Evolutionary conservation across 495 filamentous ascomycete genomes (phyloP).

Genomic region (Glarea lozoyensis): DNA sequence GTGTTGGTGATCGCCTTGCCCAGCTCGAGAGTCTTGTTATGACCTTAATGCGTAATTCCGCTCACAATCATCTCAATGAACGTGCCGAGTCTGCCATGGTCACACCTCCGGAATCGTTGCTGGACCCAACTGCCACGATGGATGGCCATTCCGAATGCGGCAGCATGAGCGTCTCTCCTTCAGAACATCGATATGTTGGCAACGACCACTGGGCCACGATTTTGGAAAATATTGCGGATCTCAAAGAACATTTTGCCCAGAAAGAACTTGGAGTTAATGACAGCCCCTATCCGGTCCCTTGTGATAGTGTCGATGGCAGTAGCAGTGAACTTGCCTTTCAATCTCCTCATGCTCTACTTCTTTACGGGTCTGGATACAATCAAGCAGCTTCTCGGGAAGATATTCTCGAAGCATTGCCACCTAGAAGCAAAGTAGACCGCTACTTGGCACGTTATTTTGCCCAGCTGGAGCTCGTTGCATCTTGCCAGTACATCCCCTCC

Average conservation of each 20-base stretch:
- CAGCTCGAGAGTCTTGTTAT: background rate
- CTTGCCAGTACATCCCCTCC: too few relatives aligned
- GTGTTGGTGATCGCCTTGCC: background rate
- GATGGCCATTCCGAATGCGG: too few relatives aligned
- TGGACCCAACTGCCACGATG: too few relatives aligned
- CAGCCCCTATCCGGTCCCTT: too few relatives aligned
- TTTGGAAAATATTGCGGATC: too few relatives aligned
- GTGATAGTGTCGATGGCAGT: too few relatives aligned
- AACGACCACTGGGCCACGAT: background rate
- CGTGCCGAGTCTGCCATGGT: background rate
- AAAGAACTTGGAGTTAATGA: too few relatives aligned
- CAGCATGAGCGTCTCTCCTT: too few relatives aligned
- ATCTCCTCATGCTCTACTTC: too few relatives aligned
- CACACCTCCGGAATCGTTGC: background rate
- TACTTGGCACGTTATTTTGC: conserved; percentile 3
- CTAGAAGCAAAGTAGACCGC: conserved; percentile 27
- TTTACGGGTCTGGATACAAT: background rate
- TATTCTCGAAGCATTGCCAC: conserved; percentile 31
- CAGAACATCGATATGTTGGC: background rate
- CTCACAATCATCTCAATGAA: background rate
- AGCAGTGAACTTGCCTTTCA: too few relatives aligned
- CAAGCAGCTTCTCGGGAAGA: conserved; percentile 21
- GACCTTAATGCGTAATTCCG: background rate
- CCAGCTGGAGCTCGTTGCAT: conserved; percentile 11
- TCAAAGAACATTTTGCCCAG: too few relatives aligned